A percentile compares a stretch with the other conserved stretches of the same genome.
phyloP scores from a whole-genome alignment of 257 asterid genomes.

The Linderniella brevidens region DNA sequence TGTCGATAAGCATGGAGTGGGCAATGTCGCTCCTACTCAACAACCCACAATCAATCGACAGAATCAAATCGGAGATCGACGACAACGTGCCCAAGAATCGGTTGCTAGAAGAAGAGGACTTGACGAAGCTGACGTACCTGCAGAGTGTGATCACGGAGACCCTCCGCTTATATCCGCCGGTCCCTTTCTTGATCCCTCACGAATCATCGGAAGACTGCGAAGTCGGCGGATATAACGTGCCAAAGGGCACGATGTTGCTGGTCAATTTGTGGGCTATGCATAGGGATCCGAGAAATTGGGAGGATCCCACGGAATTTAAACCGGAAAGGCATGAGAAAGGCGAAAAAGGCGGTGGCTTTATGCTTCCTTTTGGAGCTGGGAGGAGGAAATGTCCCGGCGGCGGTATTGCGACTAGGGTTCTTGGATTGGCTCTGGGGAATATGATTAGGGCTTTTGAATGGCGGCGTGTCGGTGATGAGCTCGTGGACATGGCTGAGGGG shows the following conservation, averaged over 20 bases:
- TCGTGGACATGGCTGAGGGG: slow-evolving; percentile 18
- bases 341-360: slow-evolving; percentile 1
- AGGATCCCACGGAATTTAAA: slow-evolving; percentile 11
- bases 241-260: slow-evolving; percentile 16
- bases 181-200: slow-evolving; percentile 16
- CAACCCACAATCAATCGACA: slow-evolving; percentile 13
- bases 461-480: slow-evolving; percentile 13
- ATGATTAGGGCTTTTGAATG: slow-evolving; percentile 17
- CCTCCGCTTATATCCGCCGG: slow-evolving; percentile 14
- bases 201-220: slow-evolving; percentile 11
- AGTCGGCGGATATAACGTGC: slow-evolving; percentile 13
- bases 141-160: slow-evolving; percentile 15
- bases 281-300: slow-evolving; percentile 19
- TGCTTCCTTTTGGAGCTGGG: slow-evolving; percentile 12
- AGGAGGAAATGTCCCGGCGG: slow-evolving; percentile 17
- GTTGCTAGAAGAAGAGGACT: slow-evolving; percentile 15
- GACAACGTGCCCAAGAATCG: slow-evolving; percentile 8
- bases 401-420: slow-evolving; percentile 15
- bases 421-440: slow-evolving; percentile 18
- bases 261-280: slow-evolving; percentile 26
- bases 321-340: slow-evolving; percentile 10
- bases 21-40: slow-evolving; percentile 19
- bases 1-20: slow-evolving; percentile 20
- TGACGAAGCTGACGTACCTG: slow-evolving; percentile 11
- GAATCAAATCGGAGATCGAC: slow-evolving; percentile 12